Conservation (phyloP, 208 protist genomes). For the Acanthamoeba sp. region DNA sequence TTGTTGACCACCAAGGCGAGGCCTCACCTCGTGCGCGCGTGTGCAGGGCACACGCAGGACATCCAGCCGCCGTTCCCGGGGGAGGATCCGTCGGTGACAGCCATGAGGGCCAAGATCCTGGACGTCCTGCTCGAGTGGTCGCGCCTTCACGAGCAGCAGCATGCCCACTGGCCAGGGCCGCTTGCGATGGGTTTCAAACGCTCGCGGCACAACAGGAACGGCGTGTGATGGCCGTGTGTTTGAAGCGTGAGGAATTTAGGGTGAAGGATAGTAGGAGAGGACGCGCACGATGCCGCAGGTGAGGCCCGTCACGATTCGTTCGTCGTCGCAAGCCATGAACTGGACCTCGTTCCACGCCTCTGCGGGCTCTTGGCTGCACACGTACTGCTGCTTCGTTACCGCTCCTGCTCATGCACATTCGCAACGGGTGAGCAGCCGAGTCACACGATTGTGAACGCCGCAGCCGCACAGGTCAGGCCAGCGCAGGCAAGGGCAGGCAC, state of each 20-base stretch:
- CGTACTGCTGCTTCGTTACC: not conserved
- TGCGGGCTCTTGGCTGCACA: not conserved
- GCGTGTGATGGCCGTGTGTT: too few relatives aligned
- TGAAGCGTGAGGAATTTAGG: too few relatives aligned
- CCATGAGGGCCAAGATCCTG: not conserved
- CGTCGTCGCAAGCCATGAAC: conserved; percentile 34
- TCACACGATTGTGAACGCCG: too few relatives aligned
- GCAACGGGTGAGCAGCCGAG: too few relatives aligned
- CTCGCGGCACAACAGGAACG: too few relatives aligned
- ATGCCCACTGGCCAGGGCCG: too few relatives aligned
- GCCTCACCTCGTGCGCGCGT: too few relatives aligned
- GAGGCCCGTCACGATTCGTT: not conserved
- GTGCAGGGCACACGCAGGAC: conserved; percentile 24
- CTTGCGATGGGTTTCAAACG: too few relatives aligned
- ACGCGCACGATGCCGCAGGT: conserved; percentile 25
- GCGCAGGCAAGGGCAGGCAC: not conserved
- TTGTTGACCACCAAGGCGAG: too few relatives aligned
- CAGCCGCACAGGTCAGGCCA: too few relatives aligned
- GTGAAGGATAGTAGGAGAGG: not conserved
- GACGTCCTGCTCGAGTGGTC: not conserved
- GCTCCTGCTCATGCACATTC: not conserved
- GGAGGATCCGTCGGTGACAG: not conserved
- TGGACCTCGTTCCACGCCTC: conserved; percentile 43
- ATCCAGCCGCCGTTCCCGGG: conserved; percentile 21
- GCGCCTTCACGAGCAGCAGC: too few relatives aligned